Evolutionary conservation across 306 rosid genomes (phyloP), one percentile per base, ranked within the genome.

Genomic region (Castanopsis chinensis): DNA sequence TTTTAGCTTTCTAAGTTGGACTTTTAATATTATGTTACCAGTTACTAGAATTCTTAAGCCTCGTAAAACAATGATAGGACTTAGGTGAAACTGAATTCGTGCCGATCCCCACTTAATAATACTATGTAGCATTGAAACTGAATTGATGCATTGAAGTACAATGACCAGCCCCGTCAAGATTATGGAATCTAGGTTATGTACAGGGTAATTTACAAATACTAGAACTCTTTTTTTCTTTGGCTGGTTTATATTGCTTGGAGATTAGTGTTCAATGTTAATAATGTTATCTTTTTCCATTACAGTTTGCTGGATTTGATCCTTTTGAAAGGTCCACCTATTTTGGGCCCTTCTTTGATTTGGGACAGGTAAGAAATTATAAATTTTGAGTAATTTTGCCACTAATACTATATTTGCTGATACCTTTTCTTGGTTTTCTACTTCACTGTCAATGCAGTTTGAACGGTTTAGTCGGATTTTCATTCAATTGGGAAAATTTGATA

Each of bases 261-360:
- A 53, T 72, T 12, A 28, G 23, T 20, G 20, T 14, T 9, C 45
- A 32, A 28, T 23, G 6, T 21, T 71, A 13, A 21, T 20, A 52
- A 37, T 20, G 14, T 59, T 69, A 41, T 32, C 27, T 54, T 70
- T 55, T 76, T 21, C 18, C 6, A 70, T 59, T 21, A 30, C 72
- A 93, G 97, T 95, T 95, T 82, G 97, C 97, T 67, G 97, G 99
- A 69, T 94, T 94, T 79, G 94, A 94, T 88, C 97, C 97, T 73
- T 93, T 94, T 85, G 91, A 88, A 84, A 91, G 99, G 79, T 94
- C 99, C 3, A 89, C 95, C 21, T 94, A 94, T 76, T 94, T 94
- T 70, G 97, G 99, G 4, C 99, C 99, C 23, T 94, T 94, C 86
- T 92, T 94, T 58, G 97, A 94, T 87, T 80, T 92, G 85, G 99